Percentiles rank a stretch among this genome's conserved stretches.
phyloP scores from a whole-genome alignment of 805 yeast genomes.

The Nakazawaea ernobii region DNA sequence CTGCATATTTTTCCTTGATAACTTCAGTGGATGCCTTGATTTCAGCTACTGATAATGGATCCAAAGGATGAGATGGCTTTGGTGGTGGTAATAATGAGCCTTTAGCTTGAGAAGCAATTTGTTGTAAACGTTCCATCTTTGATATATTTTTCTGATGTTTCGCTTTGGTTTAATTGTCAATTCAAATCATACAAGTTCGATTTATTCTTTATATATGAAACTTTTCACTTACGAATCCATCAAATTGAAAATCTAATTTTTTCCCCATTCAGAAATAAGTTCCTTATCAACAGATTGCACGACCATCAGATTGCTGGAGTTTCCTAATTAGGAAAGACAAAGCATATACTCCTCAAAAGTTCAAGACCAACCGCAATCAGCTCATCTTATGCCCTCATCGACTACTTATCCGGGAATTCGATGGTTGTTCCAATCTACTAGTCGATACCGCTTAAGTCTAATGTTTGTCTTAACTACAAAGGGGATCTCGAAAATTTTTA shows the following conservation, averaged over 20 bases:
- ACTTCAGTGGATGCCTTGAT: slow-evolving; percentile 51
- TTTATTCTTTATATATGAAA: background rate
- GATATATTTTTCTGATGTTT: background rate
- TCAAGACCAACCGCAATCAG: background rate
- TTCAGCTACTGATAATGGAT: slow-evolving; percentile 63
- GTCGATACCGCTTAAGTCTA: too few relatives aligned
- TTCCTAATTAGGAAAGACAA: slow-evolving; percentile 4
- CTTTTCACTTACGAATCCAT: background rate
- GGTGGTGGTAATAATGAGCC: slow-evolving; percentile 50
- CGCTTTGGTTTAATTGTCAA: background rate
- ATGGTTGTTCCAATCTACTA: too few relatives aligned
- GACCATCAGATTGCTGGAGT: background rate
- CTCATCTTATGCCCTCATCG: background rate
- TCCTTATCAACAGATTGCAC: background rate
- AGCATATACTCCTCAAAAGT: background rate
- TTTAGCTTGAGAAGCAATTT: slow-evolving; percentile 56
- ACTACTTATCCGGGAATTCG: too few relatives aligned
- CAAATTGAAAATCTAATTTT: background rate
- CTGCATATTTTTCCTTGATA: slow-evolving; percentile 42
- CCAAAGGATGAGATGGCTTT: slow-evolving; percentile 60
- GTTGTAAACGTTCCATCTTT: slow-evolving; percentile 59
- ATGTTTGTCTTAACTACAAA: too few relatives aligned
- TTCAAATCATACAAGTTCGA: background rate
- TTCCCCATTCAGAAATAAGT: slow-evolving; percentile 3
- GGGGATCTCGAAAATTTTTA: too few relatives aligned